Percentiles rank a stretch among this genome's conserved stretches.
phyloP scores from a whole-genome alignment of 1,284 basidiomycete genomes.

The Xerocomus nothofagi region DNA sequence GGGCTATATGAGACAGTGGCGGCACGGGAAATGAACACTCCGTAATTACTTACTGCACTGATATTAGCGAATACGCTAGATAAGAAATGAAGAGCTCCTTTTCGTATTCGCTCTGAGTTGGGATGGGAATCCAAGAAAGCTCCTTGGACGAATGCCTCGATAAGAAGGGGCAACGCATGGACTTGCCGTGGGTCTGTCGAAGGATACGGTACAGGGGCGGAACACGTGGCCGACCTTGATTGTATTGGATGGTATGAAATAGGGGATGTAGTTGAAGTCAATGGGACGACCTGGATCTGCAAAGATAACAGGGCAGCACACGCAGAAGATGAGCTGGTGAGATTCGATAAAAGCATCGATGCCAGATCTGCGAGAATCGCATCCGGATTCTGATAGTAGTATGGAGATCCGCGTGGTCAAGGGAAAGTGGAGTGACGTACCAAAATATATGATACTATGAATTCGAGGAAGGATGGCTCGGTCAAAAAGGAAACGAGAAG shows the following conservation, averaged over 20 bases:
- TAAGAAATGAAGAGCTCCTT: constrained; percentile 84
- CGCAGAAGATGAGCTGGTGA: constrained; percentile 77
- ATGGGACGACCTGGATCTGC: constrained; percentile 63
- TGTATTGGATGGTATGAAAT: constrained; percentile 66
- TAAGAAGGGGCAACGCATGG: constrained; percentile 70
- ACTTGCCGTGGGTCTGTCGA: constrained; percentile 54
- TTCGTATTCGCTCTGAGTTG: constrained; percentile 54
- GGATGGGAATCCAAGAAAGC: constrained; percentile 52
- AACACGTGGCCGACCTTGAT: constrained; percentile 72
- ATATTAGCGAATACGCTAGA: constrained; percentile 92
- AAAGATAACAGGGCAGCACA: constrained; percentile 69
- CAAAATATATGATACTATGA: constrained; percentile 89
- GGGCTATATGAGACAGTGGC: constrained; percentile 1
- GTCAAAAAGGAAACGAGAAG: constrained; percentile 70
- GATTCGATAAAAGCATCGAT: constrained; percentile 95
- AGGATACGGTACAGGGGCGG: constrained; percentile 64
- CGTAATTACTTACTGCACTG: constrained; percentile 57
- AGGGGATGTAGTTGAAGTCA: constrained; percentile 37
- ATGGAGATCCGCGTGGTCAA: constrained; percentile 14
- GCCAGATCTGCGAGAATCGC: constrained; percentile 92
- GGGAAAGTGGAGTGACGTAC: constrained; percentile 50
- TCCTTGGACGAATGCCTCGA: constrained; percentile 85
- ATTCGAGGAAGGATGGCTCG: constrained; percentile 76
- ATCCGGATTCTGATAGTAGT: constrained; percentile 69
- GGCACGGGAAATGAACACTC: background rate